A percentile compares a stretch with the other conserved stretches of the same genome.
phyloP scores from a whole-genome alignment of 148 eudicot genomes.

The Bassia scoparia region DNA sequence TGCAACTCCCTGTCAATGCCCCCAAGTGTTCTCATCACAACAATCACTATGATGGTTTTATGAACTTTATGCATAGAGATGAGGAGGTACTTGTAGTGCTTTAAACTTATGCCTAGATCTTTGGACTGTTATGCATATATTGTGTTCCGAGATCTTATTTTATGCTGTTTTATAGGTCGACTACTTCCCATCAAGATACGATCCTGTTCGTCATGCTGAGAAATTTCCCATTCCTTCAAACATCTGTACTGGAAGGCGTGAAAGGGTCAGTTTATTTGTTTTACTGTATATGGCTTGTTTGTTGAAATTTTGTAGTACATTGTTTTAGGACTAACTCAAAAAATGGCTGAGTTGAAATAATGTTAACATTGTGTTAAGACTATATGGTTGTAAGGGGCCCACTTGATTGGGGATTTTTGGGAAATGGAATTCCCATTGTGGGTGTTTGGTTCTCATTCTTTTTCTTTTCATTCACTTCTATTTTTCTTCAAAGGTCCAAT shows the following conservation, averaged over 20 bases:
- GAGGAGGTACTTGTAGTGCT: slow-evolving; percentile 63
- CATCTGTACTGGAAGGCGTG: slow-evolving; percentile 62
- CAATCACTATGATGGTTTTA: slow-evolving; percentile 87
- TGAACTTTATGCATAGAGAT: slow-evolving; percentile 98
- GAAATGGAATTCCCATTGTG: too few relatives aligned
- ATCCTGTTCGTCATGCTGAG: slow-evolving; percentile 93
- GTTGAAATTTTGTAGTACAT: neutral
- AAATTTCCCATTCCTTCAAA: slow-evolving; percentile 62
- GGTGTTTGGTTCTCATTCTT: too few relatives aligned
- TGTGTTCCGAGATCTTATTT: slow-evolving; percentile 15
- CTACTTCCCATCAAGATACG: slow-evolving; percentile 94
- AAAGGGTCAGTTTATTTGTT: slow-evolving; percentile 47
- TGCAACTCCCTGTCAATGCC: slow-evolving; percentile 88
- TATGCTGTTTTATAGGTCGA: slow-evolving; percentile 49
- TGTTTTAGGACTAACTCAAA: neutral
- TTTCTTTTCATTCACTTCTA: too few relatives aligned
- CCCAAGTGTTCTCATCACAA: slow-evolving; percentile 90
- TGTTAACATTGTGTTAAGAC: too few relatives aligned
- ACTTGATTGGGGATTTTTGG: too few relatives aligned
- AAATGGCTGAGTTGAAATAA: neutral
- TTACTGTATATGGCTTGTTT: slow-evolving; percentile 4
- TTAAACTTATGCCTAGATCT: neutral
- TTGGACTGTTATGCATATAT: neutral
- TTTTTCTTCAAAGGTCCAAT: too few relatives aligned
- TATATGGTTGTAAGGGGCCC: too few relatives aligned